These are phyloP conservation scores for Pterocarpus macrocarpus DNA, from an alignment of 306 rosid species.

Conservation along the genomic window DNA sequence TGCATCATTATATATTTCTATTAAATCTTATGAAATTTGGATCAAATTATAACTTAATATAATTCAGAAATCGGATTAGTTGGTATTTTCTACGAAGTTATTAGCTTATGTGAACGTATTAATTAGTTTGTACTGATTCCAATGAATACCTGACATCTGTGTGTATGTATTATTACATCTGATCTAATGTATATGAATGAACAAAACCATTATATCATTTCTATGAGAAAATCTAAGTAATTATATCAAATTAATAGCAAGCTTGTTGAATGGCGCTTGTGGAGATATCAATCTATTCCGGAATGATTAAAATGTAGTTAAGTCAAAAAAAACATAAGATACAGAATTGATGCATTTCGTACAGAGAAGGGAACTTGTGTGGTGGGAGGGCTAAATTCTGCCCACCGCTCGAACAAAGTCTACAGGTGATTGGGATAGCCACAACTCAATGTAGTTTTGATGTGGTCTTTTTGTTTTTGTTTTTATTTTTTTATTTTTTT, in stretches of 20 bases:
- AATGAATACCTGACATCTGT: not conserved
- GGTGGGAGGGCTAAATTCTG: not conserved
- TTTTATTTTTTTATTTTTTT: no score
- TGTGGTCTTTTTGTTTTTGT: no score
- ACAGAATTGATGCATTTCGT: not conserved
- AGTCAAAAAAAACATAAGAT: not conserved
- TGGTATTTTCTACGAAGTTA: not conserved
- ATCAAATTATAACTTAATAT: not conserved
- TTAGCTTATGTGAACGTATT: not conserved
- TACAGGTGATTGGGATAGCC: no score
- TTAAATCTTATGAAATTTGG: not conserved
- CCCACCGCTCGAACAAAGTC: not conserved
- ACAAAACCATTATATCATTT: not conserved
- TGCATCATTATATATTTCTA: not conserved
- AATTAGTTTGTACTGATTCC: not conserved
- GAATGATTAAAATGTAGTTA: not conserved
- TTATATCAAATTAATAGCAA: not conserved
- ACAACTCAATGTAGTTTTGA: no score
- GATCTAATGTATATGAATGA: no score
- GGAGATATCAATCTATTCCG: no score
- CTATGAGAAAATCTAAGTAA: not conserved
- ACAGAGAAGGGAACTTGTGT: not conserved
- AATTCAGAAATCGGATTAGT: not conserved
- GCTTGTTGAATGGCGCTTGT: no score
- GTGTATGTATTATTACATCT: not conserved